Evolutionary conservation across 768 basidiomycete genomes (phyloP).

Genomic region (Podaxis sp.): DNA sequence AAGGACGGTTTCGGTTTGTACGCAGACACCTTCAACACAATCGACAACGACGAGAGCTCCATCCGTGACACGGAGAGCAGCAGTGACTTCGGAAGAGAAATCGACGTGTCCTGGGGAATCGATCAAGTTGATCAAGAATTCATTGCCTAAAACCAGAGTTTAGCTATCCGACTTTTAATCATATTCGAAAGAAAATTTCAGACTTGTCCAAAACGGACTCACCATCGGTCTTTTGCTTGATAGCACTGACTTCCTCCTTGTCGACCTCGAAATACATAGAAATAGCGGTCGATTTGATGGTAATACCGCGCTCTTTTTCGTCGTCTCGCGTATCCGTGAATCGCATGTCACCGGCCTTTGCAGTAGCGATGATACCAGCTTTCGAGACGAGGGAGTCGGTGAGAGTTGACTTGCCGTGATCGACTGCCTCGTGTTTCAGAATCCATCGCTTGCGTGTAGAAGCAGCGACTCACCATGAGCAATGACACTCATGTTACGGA

Average conservation of each 20-base stretch:
- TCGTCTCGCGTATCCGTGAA: conserved; percentile 97
- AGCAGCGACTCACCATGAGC: conserved; percentile 67
- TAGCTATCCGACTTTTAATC: conserved; percentile 10
- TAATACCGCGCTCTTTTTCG: conserved; percentile 99
- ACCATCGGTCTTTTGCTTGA: conserved; percentile 96
- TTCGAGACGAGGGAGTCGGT: conserved; percentile 99
- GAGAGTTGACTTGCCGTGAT: conserved; percentile 99
- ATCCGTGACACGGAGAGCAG: conserved; percentile 98
- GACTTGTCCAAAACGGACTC: conserved; percentile 19
- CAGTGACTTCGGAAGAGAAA: conserved; percentile 99
- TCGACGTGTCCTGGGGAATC: conserved; percentile 99
- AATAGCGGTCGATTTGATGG: conserved; percentile 99
- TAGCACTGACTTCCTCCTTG: conserved; percentile 80
- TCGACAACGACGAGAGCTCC: conserved; percentile 99
- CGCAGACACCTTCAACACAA: conserved; percentile 99
- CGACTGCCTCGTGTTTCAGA: conserved; percentile 53
- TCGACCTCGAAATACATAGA: conserved; percentile 98
- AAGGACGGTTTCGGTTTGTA: conserved; percentile 98
- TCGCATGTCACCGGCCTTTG: conserved; percentile 95
- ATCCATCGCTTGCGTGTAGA: conserved; percentile 5
- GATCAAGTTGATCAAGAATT: conserved; percentile 99
- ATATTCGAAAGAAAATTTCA: conserved; percentile 6
- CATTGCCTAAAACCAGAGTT: conserved; percentile 50
- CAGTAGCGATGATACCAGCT: conserved; percentile 95
- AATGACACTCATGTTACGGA: conserved; percentile 94